Evolutionary conservation across 2,329 filamentous ascomycete genomes (phyloP).

Genomic region (Xylaria hypoxylon): DNA sequence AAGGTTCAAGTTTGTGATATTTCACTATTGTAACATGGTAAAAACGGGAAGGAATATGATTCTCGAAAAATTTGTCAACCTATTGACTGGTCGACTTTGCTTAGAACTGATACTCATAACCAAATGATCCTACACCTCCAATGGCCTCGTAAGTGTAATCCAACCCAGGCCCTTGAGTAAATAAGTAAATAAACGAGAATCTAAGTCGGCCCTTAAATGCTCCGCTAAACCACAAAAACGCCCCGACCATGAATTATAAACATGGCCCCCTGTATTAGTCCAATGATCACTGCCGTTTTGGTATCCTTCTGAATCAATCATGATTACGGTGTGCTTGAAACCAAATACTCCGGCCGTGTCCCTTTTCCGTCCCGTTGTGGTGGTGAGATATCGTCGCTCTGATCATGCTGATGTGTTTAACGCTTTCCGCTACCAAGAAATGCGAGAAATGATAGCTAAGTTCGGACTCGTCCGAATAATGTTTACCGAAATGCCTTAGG

Average conservation of each 20-base stretch:
- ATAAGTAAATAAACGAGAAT: conserved; percentile 28
- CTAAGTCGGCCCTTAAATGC: conserved; percentile 35
- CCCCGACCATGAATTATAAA: conserved; percentile 27
- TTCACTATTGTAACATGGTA: not conserved
- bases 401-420: conserved; percentile 25
- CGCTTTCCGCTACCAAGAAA: conserved; percentile 10
- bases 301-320: conserved; percentile 37
- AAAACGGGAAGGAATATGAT: conserved; percentile 1
- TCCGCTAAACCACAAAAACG: conserved; percentile 32
- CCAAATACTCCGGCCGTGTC: conserved; percentile 31
- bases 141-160: conserved; percentile 13
- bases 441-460: conserved; percentile 1
- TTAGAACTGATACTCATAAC: conserved; percentile 13
- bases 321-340: conserved; percentile 24
- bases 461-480: not conserved
- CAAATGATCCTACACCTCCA: conserved; percentile 35
- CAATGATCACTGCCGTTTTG: conserved; percentile 33
- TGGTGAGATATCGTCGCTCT: conserved; percentile 30
- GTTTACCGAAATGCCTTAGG: conserved; percentile 19
- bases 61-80: conserved; percentile 7
- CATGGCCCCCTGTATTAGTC: conserved; percentile 31
- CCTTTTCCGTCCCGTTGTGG: conserved; percentile 30
- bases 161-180: conserved; percentile 20
- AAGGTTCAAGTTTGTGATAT: conserved; percentile 5
- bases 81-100: conserved; percentile 12